Conservation (phyloP, 2,329 filamentous ascomycete species). For the Endothia cerciana region DNA sequence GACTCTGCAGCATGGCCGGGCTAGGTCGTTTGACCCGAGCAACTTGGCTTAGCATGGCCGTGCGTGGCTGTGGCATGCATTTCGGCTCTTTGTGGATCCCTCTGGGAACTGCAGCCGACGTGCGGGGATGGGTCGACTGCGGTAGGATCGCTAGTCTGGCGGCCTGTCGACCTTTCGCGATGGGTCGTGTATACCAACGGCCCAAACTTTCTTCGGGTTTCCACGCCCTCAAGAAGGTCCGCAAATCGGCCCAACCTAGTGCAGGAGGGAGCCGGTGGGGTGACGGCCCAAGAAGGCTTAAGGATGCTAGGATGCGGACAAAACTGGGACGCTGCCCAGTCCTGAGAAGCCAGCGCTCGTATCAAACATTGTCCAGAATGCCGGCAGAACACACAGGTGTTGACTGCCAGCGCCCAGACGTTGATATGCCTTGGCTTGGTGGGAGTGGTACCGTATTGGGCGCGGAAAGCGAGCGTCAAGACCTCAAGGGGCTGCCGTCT, state of each 20-base stretch:
- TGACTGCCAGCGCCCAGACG: background rate
- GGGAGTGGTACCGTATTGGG: background rate
- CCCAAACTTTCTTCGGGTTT: conserved; percentile 14
- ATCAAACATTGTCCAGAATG: background rate
- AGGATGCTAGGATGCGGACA: background rate
- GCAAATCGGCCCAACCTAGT: background rate
- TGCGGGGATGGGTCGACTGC: conserved; percentile 23
- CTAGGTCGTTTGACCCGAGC: conserved; percentile 8
- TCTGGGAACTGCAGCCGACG: conserved; percentile 17
- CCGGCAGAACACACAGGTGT: background rate
- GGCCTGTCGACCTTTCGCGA: conserved; percentile 19
- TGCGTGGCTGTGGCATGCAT: conserved; percentile 14
- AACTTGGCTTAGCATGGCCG: background rate
- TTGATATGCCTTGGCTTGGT: background rate
- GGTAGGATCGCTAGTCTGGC: conserved; percentile 19
- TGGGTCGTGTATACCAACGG: conserved; percentile 19
- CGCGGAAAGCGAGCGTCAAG: background rate
- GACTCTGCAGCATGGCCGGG: conserved; percentile 3
- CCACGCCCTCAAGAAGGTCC: conserved; percentile 9
- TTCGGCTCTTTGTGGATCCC: conserved; percentile 29
- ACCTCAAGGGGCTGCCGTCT: conserved; percentile 6
- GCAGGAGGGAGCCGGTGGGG: background rate
- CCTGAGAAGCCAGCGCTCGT: background rate
- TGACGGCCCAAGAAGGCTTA: background rate
- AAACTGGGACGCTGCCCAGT: background rate